Evolutionary conservation across 2,329 filamentous ascomycete species (phyloP).

Genomic region (Reticulascus tulasneorum): DNA sequence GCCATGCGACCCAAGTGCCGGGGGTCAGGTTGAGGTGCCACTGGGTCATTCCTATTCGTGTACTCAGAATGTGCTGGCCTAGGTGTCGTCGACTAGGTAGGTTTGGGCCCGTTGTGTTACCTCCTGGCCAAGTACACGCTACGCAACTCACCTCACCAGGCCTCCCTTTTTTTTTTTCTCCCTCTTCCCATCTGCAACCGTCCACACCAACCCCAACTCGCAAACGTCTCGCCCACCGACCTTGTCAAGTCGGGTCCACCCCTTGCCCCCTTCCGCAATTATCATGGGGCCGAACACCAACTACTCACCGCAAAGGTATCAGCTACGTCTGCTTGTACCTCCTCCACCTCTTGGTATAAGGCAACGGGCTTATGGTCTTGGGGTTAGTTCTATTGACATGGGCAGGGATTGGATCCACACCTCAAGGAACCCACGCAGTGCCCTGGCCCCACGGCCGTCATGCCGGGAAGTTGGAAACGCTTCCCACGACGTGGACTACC

Average conservation of each 20-base stretch:
- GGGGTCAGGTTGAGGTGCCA: too few relatives aligned
- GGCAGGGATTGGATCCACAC: conserved; percentile 1
- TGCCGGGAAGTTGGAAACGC: conserved; percentile 15
- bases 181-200: conserved; percentile 7
- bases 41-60: too few relatives aligned
- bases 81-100: too few relatives aligned
- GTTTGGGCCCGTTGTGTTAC: too few relatives aligned
- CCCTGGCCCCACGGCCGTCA: conserved; percentile 15
- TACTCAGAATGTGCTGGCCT: too few relatives aligned
- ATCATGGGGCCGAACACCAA: too few relatives aligned
- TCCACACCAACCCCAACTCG: conserved; percentile 8
- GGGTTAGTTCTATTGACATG: conserved; percentile 6
- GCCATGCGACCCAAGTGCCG: conserved; percentile 13
- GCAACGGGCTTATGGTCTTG: conserved; percentile 9
- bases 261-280: too few relatives aligned
- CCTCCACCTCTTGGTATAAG: too few relatives aligned
- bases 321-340: too few relatives aligned
- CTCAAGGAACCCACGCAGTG: neutral
- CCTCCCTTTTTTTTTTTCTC: neutral
- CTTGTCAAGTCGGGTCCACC: conserved; percentile 2
- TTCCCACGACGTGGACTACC: conserved; percentile 13
- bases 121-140: too few relatives aligned
- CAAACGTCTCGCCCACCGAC: conserved; percentile 5
- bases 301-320: too few relatives aligned
- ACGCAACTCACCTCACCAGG: too few relatives aligned